Percentiles rank a stretch among this genome's conserved stretches.
Evolutionary conservation across 495 filamentous ascomycete genomes (phyloP).

Genomic region (Xylona heveae): DNA sequence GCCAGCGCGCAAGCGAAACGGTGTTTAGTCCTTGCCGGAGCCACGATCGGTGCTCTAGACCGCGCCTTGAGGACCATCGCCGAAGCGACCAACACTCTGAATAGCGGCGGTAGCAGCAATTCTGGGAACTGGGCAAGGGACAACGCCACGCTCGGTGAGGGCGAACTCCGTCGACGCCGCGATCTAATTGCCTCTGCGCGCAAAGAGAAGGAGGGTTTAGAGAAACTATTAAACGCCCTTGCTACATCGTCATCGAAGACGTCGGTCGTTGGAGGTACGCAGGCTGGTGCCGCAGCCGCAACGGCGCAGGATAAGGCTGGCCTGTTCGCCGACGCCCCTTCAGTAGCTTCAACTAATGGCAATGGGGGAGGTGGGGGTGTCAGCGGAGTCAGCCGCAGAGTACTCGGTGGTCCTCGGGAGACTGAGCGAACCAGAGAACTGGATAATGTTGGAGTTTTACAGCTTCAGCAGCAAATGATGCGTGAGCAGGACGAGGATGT

Average conservation of each 20-base stretch:
- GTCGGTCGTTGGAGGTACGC: neutral
- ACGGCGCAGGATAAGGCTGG: conserved; percentile 32
- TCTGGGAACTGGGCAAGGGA: conserved; percentile 14
- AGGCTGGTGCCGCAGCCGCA: conserved; percentile 10
- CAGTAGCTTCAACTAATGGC: conserved; percentile 1
- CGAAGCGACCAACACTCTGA: no score
- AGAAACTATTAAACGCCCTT: conserved; percentile 56
- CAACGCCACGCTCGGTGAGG: conserved; percentile 41
- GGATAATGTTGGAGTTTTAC: conserved; percentile 74
- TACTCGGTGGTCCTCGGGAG: conserved; percentile 65
- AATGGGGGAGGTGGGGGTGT: conserved; percentile 21
- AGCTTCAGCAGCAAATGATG: conserved; percentile 71
- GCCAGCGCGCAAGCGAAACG: conserved; percentile 64
- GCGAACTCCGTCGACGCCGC: conserved; percentile 62
- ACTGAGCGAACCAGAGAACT: conserved; percentile 73
- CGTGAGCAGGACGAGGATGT: conserved; percentile 68
- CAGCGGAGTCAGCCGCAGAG: no score
- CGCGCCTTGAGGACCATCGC: conserved; percentile 38
- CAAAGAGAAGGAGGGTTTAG: conserved; percentile 72
- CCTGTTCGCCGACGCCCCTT: conserved; percentile 22
- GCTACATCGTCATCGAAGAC: conserved; percentile 26
- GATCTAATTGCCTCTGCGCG: conserved; percentile 59
- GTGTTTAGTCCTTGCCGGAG: conserved; percentile 50
- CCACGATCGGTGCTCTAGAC: conserved; percentile 43
- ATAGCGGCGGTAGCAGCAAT: conserved; percentile 11